Conservation (phyloP, 2,329 filamentous ascomycete genomes). For the Aspergillus sergii region DNA sequence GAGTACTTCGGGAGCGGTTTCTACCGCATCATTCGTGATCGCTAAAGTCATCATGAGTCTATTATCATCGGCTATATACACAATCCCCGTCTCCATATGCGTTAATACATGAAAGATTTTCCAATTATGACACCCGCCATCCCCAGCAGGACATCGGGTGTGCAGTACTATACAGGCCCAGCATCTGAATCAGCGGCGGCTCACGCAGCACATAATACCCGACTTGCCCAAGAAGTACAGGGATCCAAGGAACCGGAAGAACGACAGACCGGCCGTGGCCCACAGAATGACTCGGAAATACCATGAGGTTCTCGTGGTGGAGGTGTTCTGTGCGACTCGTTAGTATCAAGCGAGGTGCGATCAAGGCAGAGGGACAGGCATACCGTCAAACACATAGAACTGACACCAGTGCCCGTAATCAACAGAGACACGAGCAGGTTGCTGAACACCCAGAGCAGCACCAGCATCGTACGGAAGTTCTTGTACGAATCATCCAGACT, state of each 20-base stretch:
- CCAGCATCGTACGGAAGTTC: slow-evolving; percentile 95
- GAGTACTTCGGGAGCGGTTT: not conserved
- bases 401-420: slow-evolving; percentile 85
- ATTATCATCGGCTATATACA: slow-evolving; percentile 8
- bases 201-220: slow-evolving; percentile 85
- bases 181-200: slow-evolving; percentile 6
- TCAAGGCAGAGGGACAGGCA: slow-evolving; percentile 45
- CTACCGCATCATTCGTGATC: not conserved
- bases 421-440: slow-evolving; percentile 74
- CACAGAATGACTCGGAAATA: slow-evolving; percentile 95
- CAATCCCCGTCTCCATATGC: slow-evolving; percentile 3
- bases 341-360: not conserved
- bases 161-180: not conserved
- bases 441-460: slow-evolving; percentile 94
- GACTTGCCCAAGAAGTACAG: slow-evolving; percentile 92
- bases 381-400: slow-evolving; percentile 83
- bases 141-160: not conserved
- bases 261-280: slow-evolving; percentile 78
- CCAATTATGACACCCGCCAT: not conserved
- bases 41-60: slow-evolving; percentile 3
- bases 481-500: slow-evolving; percentile 93
- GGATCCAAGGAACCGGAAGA: slow-evolving; percentile 90
- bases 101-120: slow-evolving; percentile 5
- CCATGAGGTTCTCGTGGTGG: slow-evolving; percentile 73
- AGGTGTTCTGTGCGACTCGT: slow-evolving; percentile 55